A percentile compares a stretch with the other conserved stretches of the same genome.
These are phyloP conservation scores for Aphanomyces euteiches DNA, from an alignment of 352 stramenopile species.

Conservation along the genomic window DNA sequence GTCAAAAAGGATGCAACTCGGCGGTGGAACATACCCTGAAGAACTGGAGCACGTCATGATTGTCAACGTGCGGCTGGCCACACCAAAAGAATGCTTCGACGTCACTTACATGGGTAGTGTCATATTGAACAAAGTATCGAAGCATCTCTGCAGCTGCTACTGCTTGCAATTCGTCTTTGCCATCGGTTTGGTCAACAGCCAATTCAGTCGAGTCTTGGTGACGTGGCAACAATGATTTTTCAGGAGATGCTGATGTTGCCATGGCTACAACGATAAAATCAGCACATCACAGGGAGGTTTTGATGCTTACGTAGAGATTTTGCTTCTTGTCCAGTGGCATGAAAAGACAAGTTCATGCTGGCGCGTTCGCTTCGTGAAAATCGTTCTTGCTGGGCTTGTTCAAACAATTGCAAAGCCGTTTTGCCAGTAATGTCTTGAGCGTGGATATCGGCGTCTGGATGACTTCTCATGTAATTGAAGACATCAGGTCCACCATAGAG, in stretches of 20 bases:
- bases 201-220: constrained; percentile 3
- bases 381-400: constrained; percentile 3
- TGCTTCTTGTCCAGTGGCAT: too few relatives aligned
- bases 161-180: constrained; percentile 54
- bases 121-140: constrained; percentile 48
- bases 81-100: constrained; percentile 62
- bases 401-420: constrained; percentile 37
- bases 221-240: neutral
- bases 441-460: constrained; percentile 42
- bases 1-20: neutral
- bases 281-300: too few relatives aligned
- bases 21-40: constrained; percentile 32
- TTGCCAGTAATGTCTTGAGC: constrained; percentile 63
- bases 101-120: constrained; percentile 59
- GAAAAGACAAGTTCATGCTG: neutral
- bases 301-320: too few relatives aligned
- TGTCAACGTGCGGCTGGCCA: constrained; percentile 43
- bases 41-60: constrained; percentile 50
- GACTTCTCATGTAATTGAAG: constrained; percentile 49
- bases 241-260: neutral
- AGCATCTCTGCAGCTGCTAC: constrained; percentile 63
- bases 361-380: neutral
- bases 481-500: constrained; percentile 56
- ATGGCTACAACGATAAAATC: too few relatives aligned
- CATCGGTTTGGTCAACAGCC: constrained; percentile 31